A percentile compares a stretch with the other conserved stretches of the same genome.
These are phyloP conservation scores for Cladosporium phlei DNA, from an alignment of 2,329 filamentous ascomycete genomes.

Conservation along the genomic window DNA sequence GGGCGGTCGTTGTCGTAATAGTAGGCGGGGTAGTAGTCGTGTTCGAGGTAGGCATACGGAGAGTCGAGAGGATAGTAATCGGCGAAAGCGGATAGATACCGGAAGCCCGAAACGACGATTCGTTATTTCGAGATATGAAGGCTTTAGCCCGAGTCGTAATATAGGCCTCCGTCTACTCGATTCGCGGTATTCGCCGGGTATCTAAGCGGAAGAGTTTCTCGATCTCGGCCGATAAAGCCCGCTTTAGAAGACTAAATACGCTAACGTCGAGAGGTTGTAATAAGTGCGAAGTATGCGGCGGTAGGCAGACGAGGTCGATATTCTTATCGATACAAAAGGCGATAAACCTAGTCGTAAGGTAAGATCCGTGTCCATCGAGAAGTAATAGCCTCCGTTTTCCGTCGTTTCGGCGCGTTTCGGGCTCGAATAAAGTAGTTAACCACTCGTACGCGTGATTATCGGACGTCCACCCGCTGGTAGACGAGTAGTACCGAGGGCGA, in stretches of 20 bases:
- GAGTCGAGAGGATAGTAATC: slow-evolving; percentile 5
- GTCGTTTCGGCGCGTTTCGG: neutral
- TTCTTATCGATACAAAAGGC: neutral
- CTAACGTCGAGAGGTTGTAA: slow-evolving; percentile 4
- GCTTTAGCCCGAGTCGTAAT: slow-evolving; percentile 1
- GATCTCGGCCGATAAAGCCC: neutral
- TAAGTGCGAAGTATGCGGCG: slow-evolving; percentile 1
- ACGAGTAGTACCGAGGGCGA: neutral
- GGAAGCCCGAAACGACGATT: slow-evolving; percentile 1
- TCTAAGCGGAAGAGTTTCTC: neutral
- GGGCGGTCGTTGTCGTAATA: neutral
- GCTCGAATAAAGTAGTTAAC: neutral
- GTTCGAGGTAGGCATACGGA: neutral
- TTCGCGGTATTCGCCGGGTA: neutral
- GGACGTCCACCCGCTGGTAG: neutral
- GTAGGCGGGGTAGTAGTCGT: neutral
- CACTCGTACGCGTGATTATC: slow-evolving; percentile 1
- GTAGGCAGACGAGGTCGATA: slow-evolving; percentile 3
- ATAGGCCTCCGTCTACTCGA: slow-evolving; percentile 2
- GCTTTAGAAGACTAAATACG: slow-evolving; percentile 2
- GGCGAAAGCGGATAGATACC: slow-evolving; percentile 7
- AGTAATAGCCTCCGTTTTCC: slow-evolving; percentile 1
- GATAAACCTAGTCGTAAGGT: slow-evolving; percentile 6
- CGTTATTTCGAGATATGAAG: slow-evolving; percentile 6
- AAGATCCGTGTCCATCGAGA: neutral